These are phyloP conservation scores for Seiridium cupressi DNA, from an alignment of 2,329 filamentous ascomycete genomes.

Conservation along the genomic window DNA sequence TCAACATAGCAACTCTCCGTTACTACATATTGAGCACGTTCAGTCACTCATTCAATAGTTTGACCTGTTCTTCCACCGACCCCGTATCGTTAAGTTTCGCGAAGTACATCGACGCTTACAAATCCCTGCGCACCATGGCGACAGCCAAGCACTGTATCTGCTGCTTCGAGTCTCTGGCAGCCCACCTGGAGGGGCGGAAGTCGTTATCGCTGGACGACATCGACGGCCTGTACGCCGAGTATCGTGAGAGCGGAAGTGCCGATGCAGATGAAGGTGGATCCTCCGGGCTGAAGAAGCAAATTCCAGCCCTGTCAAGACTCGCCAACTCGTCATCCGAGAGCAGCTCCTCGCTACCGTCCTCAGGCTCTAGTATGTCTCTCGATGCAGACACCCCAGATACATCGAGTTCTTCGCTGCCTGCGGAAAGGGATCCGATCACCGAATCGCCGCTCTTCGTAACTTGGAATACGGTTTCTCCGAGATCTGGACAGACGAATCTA, in stretches of 20 bases:
- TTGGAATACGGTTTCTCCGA: slow-evolving; percentile 74
- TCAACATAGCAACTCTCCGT: not conserved
- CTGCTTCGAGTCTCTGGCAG: slow-evolving; percentile 85
- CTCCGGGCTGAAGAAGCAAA: slow-evolving; percentile 30
- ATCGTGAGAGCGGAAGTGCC: slow-evolving; percentile 27
- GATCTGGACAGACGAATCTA: slow-evolving; percentile 61
- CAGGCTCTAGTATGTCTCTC: slow-evolving; percentile 33
- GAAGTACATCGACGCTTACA: not conserved
- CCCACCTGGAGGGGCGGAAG: slow-evolving; percentile 69
- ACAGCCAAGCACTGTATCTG: slow-evolving; percentile 82
- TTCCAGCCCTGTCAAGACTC: slow-evolving; percentile 24
- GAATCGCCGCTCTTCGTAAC: slow-evolving; percentile 86
- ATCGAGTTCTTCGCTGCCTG: slow-evolving; percentile 39
- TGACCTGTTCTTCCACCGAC: not conserved
- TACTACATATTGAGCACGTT: not conserved
- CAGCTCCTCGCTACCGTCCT: slow-evolving; percentile 24
- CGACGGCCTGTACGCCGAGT: slow-evolving; percentile 61
- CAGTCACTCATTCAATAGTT: not conserved
- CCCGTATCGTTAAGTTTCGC: not conserved
- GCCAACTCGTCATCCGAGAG: slow-evolving; percentile 21
- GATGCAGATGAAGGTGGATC: slow-evolving; percentile 10
- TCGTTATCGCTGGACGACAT: slow-evolving; percentile 67
- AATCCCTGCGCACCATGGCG: slow-evolving; percentile 63
- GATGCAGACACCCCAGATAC: slow-evolving; percentile 40
- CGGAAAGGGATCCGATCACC: slow-evolving; percentile 27